Evolutionary conservation across 176 grass and related monocot genomes (phyloP), one percentile per base, ranked within the genome.

Genomic region (Carex parvula): DNA sequence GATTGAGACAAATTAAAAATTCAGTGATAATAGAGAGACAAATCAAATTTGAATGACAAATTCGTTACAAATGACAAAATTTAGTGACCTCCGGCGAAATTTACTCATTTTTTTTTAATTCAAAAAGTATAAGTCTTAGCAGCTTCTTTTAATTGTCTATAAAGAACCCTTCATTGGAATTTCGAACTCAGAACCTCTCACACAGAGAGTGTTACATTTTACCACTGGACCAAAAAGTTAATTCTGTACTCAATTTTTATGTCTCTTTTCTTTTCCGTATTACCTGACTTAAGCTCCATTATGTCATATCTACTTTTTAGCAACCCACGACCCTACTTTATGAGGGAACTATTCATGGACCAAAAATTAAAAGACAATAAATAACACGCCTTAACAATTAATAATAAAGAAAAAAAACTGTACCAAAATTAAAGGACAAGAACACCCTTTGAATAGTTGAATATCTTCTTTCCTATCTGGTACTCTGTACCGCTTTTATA

Each of bases 401-500:
- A 68, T 32, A 41, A 39, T 69, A 69, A 69, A 69, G 5, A 37
- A 8, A 6, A 6, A 18, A 39, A 33, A 69, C 12, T 69, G 66
- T 69, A 69, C 66, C 66, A 37, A 69, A 68, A 17, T 69, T 37
- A 39, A 69, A 69, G 16, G 66, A 69, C 13, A 2, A 46, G 18
- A 48, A 48, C 69, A 48, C 37, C 41, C 18, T 18, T 48, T 72
- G 21, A n/a, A 48, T 46, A 42, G 26, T 61, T 64, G 30, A 22
- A 41, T 33, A 81, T 60, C 35, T 44, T 44, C 35, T n/a, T n/a
- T n/a, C 59, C 11, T 21, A 46, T 72, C 41, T 81, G 79, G 56
- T 64, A 73, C 14, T 44, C 79, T 81, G 79, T 64, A 63, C 52
- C 33, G n/a, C 17, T 7, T 64, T 63, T 64, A n/a, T 20, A 81